A percentile compares a stretch with the other conserved stretches of the same genome.
phyloP scores from a whole-genome alignment of 805 yeast species.

The Yarrowia keelungensis region DNA sequence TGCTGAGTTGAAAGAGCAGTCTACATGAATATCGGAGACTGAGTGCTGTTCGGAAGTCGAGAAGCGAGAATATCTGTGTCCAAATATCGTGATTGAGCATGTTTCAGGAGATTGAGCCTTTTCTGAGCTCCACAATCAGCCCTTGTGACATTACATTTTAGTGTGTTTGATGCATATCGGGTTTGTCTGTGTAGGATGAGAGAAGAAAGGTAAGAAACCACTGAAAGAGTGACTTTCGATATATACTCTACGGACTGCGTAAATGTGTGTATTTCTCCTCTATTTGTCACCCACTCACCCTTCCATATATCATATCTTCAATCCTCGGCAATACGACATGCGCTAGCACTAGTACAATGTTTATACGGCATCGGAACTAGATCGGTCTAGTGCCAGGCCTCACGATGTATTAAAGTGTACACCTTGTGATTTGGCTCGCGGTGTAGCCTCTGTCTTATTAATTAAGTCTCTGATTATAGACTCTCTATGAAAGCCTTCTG shows the following conservation, averaged over 20 bases:
- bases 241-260: too few relatives aligned
- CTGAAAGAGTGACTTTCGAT: too few relatives aligned
- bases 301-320: background rate
- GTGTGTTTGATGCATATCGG: background rate
- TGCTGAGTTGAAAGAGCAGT: conserved; percentile 2
- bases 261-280: too few relatives aligned
- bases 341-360: background rate
- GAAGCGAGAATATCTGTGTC: background rate
- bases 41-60: conserved; percentile 9
- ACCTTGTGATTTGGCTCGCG: too few relatives aligned
- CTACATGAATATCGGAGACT: conserved; percentile 13
- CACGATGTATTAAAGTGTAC: too few relatives aligned
- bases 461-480: too few relatives aligned
- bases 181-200: background rate
- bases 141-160: conserved; percentile 2
- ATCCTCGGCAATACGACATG: background rate
- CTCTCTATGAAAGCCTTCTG: too few relatives aligned
- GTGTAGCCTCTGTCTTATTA: too few relatives aligned
- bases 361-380: too few relatives aligned
- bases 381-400: too few relatives aligned
- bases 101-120: background rate
- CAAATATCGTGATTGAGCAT: conserved; percentile 28
- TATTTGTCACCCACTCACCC: too few relatives aligned
- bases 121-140: background rate
- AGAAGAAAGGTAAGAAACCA: too few relatives aligned